Conservation (phyloP, 371 early-diverging fungal genomes). For the Mucor indicus region DNA sequence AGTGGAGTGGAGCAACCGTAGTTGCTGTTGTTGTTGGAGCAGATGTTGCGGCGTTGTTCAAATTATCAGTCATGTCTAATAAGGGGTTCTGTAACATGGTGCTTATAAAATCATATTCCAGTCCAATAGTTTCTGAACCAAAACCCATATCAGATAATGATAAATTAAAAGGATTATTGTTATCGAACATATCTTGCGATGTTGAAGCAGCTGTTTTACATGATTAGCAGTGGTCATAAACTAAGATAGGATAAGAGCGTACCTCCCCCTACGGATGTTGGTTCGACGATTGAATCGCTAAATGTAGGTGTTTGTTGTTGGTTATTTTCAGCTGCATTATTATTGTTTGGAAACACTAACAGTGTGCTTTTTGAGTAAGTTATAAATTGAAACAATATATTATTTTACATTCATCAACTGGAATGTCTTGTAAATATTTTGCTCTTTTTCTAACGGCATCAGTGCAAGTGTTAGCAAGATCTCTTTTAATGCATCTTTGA, state of each 20-base stretch:
- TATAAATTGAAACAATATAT: too few species aligned
- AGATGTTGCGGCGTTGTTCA: constrained; percentile 2
- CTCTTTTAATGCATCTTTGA: constrained; percentile 71
- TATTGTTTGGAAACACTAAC: neutral
- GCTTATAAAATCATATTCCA: constrained; percentile 77
- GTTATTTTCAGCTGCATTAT: neutral
- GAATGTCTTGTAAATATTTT: constrained; percentile 68
- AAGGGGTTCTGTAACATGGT: constrained; percentile 63
- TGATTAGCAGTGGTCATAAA: too few species aligned
- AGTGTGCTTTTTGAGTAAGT: too few species aligned
- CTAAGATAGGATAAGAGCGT: too few species aligned
- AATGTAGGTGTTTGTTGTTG: neutral
- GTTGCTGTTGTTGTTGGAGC: neutral
- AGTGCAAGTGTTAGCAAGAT: constrained; percentile 62
- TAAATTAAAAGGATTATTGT: constrained; percentile 19
- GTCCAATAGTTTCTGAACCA: constrained; percentile 75
- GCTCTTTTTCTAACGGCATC: constrained; percentile 78
- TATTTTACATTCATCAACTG: constrained; percentile 10
- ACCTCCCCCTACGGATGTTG: too few species aligned
- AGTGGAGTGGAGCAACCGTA: constrained; percentile 5
- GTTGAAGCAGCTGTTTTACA: too few species aligned
- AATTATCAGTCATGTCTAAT: constrained; percentile 9
- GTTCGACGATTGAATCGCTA: constrained; percentile 8
- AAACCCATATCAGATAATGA: constrained; percentile 52
- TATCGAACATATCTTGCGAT: too few species aligned